These are phyloP conservation scores for Vinca major DNA, from an alignment of 305 asterid species.

Conservation along the genomic window DNA sequence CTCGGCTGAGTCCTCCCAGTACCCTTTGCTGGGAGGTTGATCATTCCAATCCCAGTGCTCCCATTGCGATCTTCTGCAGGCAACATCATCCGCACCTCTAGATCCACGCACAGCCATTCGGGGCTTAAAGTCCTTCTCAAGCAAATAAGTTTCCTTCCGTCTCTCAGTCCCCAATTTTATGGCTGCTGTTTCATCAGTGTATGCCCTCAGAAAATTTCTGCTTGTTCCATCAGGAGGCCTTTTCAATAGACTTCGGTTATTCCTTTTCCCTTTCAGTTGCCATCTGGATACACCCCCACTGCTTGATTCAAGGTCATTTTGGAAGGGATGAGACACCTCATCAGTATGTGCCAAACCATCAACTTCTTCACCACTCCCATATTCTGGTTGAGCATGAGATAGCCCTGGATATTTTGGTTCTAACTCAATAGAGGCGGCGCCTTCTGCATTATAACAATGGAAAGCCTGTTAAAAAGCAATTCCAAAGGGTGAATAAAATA, in stretches of 20 bases:
- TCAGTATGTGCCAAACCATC: slow-evolving; percentile 49
- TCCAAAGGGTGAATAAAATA: background rate
- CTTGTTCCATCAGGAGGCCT: slow-evolving; percentile 43
- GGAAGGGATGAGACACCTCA: slow-evolving; percentile 39
- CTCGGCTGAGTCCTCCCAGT: slow-evolving; percentile 53
- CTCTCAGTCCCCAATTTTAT: slow-evolving; percentile 29
- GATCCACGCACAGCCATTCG: slow-evolving; percentile 38
- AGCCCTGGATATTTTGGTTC: slow-evolving; percentile 72
- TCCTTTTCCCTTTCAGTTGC: slow-evolving; percentile 77
- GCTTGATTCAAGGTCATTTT: slow-evolving; percentile 29
- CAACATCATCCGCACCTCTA: slow-evolving; percentile 29
- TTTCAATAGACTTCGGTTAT: slow-evolving; percentile 49
- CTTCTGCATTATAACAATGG: slow-evolving; percentile 42
- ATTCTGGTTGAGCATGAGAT: slow-evolving; percentile 45
- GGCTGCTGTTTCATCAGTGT: slow-evolving; percentile 28
- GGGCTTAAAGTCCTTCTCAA: slow-evolving; percentile 27
- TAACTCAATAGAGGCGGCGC: slow-evolving; percentile 72
- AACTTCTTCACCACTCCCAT: slow-evolving; percentile 68
- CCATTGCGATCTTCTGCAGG: slow-evolving; percentile 24
- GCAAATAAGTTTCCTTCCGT: slow-evolving; percentile 26
- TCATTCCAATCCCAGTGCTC: slow-evolving; percentile 43
- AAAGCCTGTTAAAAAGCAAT: slow-evolving; percentile 2
- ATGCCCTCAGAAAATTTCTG: slow-evolving; percentile 34
- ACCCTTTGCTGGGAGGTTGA: slow-evolving; percentile 35
- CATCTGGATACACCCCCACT: slow-evolving; percentile 56